A percentile compares a stretch with the other conserved stretches of the same genome.
Evolutionary conservation across 495 filamentous ascomycete genomes (phyloP).

Genomic region (Penicillium manginii): DNA sequence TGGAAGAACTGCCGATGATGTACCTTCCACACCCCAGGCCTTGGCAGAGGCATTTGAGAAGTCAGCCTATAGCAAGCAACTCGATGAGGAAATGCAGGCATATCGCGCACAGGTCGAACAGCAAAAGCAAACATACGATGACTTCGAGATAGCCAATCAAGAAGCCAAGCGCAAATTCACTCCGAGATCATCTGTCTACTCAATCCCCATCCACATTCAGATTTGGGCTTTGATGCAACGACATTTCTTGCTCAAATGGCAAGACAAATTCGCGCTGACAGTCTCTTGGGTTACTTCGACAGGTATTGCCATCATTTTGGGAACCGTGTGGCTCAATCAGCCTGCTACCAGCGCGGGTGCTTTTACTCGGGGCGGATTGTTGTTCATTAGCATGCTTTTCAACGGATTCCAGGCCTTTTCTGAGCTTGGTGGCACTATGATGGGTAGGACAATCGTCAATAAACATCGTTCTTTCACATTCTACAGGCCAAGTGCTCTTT

Average conservation of each 20-base stretch:
- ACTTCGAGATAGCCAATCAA: slow-evolving; percentile 74
- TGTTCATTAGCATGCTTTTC: slow-evolving; percentile 77
- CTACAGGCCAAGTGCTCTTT: slow-evolving; percentile 76
- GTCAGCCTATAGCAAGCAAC: slow-evolving; percentile 58
- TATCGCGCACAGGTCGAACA: slow-evolving; percentile 64
- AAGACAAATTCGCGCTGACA: slow-evolving; percentile 75
- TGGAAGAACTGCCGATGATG: slow-evolving; percentile 61
- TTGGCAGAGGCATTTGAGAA: slow-evolving; percentile 70
- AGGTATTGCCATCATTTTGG: slow-evolving; percentile 74
- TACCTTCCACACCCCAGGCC: slow-evolving; percentile 65
- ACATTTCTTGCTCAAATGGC: slow-evolving; percentile 83
- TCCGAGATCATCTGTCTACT: slow-evolving; percentile 72
- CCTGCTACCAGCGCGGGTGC: slow-evolving; percentile 68
- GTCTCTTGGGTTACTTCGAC: slow-evolving; percentile 79
- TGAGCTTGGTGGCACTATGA: slow-evolving; percentile 72
- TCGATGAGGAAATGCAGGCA: slow-evolving; percentile 66
- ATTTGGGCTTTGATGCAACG: slow-evolving; percentile 82
- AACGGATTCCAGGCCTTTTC: slow-evolving; percentile 81
- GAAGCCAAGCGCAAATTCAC: slow-evolving; percentile 77
- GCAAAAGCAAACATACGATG: slow-evolving; percentile 68
- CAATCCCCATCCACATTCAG: slow-evolving; percentile 76
- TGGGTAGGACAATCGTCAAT: slow-evolving; percentile 73
- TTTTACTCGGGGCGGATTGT: slow-evolving; percentile 75
- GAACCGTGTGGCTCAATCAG: slow-evolving; percentile 76
- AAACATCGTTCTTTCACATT: slow-evolving; percentile 82